phyloP scores from a whole-genome alignment of 306 rosid genomes.

The Castanea crenata region DNA sequence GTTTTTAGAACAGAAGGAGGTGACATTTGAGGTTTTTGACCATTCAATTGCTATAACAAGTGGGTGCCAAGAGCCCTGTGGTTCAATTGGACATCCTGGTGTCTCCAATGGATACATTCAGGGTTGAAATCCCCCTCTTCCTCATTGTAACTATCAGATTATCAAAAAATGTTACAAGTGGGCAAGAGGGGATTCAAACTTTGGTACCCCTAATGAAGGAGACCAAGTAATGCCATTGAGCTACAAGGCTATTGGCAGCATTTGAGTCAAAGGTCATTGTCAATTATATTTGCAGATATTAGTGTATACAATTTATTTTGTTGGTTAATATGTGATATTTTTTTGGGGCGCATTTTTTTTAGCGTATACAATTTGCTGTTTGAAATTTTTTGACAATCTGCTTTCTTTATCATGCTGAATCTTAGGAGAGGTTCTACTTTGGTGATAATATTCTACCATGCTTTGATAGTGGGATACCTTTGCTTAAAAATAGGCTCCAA shows the following conservation, averaged over 20 bases:
- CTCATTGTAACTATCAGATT: too few relatives aligned
- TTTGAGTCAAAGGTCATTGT: background rate
- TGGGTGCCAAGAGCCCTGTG: too few relatives aligned
- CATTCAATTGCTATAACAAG: too few relatives aligned
- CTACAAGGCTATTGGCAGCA: too few relatives aligned
- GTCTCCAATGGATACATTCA: rapidly evolving
- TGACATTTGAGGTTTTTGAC: background rate
- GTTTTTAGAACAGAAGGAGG: background rate
- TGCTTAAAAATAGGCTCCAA: slow-evolving; percentile 84
- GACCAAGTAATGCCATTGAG: too few relatives aligned
- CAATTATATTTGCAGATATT: background rate
- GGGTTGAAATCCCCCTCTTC: too few relatives aligned
- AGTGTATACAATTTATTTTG: background rate
- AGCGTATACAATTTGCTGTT: background rate
- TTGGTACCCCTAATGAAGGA: too few relatives aligned
- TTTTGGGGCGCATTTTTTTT: background rate
- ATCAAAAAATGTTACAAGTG: too few relatives aligned
- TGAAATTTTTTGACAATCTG: slow-evolving; percentile 1
- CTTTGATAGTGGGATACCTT: slow-evolving; percentile 96
- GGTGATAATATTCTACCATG: slow-evolving; percentile 96
- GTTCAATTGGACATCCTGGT: too few relatives aligned
- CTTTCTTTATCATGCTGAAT: slow-evolving; percentile 23
- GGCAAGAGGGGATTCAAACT: too few relatives aligned
- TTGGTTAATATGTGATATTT: background rate
- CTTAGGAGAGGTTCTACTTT: slow-evolving; percentile 93